A percentile compares a stretch with the other conserved stretches of the same genome.
Evolutionary conservation across 2,329 filamentous ascomycete species (phyloP).

Genomic region (Aspergillus sp.): DNA sequence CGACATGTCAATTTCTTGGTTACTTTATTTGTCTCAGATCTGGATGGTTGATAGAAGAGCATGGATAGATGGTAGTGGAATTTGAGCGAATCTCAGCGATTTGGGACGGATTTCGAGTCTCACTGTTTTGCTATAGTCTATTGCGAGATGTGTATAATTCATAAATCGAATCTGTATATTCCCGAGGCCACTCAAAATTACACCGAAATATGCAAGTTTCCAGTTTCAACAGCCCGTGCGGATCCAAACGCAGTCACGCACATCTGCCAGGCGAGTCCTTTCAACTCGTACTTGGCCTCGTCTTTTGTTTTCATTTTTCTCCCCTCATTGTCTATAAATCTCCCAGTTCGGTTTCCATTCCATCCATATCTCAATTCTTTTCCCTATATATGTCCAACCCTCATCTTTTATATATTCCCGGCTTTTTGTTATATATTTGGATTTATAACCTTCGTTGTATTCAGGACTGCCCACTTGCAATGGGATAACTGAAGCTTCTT

Average conservation of each 20-base stretch:
- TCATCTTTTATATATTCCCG: not conserved
- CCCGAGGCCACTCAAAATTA: not conserved
- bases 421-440: not conserved
- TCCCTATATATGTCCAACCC: not conserved
- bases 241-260: not conserved
- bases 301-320: not conserved
- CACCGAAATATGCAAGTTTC: not conserved
- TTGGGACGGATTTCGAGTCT: not conserved
- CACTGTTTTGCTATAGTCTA: not conserved
- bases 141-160: not conserved
- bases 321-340: not conserved
- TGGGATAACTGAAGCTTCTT: too few species aligned
- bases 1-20: not conserved
- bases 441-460: not conserved
- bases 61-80: not conserved
- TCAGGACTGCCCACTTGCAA: rapidly evolving
- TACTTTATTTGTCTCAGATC: not conserved
- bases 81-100: not conserved
- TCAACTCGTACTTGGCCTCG: not conserved
- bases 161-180: not conserved
- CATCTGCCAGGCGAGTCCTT: not conserved
- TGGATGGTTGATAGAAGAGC: not conserved
- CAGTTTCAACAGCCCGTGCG: not conserved
- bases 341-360: not conserved
- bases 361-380: not conserved